Evolutionary conservation across 2,329 filamentous ascomycete species (phyloP).

Genomic region (Sporothrix brasiliensis): DNA sequence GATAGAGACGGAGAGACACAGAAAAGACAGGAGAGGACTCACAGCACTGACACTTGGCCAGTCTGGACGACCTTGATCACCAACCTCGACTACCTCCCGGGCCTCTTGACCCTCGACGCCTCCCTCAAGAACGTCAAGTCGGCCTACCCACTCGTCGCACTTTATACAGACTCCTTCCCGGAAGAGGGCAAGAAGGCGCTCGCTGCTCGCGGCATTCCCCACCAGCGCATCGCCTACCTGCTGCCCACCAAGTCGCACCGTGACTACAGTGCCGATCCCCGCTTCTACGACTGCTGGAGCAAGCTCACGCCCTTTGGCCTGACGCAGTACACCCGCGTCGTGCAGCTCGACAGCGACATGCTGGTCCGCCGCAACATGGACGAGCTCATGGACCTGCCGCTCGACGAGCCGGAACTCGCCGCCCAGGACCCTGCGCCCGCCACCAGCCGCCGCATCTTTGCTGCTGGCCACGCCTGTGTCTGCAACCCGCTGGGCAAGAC

Average conservation of each 20-base stretch:
- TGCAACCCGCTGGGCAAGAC: constrained; percentile 79
- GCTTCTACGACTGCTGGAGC: constrained; percentile 89
- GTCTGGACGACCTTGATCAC: constrained; percentile 90
- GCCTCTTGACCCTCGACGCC: constrained; percentile 78
- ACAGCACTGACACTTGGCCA: constrained; percentile 18
- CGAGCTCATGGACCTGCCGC: constrained; percentile 80
- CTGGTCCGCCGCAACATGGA: constrained; percentile 83
- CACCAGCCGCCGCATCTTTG: constrained; percentile 68
- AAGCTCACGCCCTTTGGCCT: constrained; percentile 81
- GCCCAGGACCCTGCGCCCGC: constrained; percentile 33
- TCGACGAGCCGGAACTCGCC: constrained; percentile 45
- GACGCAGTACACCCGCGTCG: constrained; percentile 74
- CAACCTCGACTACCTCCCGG: constrained; percentile 78
- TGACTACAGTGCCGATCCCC: constrained; percentile 74
- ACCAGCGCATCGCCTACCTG: constrained; percentile 72
- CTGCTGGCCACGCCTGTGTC: constrained; percentile 80
- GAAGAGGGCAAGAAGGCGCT: constrained; percentile 69
- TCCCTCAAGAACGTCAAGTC: constrained; percentile 68
- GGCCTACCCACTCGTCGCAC: constrained; percentile 76
- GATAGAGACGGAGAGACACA: background rate
- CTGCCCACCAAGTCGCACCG: constrained; percentile 63
- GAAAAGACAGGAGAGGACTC: background rate
- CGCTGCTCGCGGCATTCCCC: constrained; percentile 67
- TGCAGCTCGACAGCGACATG: constrained; percentile 90
- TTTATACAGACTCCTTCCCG: constrained; percentile 81